phyloP scores from a whole-genome alignment of 2,329 filamentous ascomycete species.

The Fusarium vanettenii region DNA sequence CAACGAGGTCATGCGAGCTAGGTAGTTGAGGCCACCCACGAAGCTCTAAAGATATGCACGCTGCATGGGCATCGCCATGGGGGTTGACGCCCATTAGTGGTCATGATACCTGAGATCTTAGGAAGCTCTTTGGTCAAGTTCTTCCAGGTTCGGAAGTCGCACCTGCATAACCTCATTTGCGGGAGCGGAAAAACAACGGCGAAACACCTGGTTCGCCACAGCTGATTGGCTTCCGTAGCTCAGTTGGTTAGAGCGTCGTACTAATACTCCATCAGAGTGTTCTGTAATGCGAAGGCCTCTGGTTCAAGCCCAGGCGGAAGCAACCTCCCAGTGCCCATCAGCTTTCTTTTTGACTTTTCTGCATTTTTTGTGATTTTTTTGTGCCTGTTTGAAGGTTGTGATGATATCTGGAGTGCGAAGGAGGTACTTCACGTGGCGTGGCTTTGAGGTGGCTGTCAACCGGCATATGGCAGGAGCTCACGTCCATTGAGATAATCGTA shows the following conservation, averaged over 20 bases:
- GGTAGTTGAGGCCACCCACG: not conserved
- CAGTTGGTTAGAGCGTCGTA: slow-evolving; percentile 47
- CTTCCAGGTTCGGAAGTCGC: not conserved
- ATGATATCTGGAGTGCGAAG: not conserved
- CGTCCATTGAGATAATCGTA: slow-evolving; percentile 1
- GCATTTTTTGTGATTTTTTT: not conserved
- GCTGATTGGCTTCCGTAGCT: slow-evolving; percentile 45
- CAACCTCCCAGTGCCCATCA: slow-evolving; percentile 36
- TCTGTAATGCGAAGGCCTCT: slow-evolving; percentile 45
- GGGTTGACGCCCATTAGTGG: not conserved
- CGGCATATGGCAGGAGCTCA: not conserved
- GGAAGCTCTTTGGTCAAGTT: not conserved
- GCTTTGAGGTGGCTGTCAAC: not conserved
- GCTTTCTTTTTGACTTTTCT: slow-evolving; percentile 18
- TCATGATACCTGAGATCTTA: not conserved
- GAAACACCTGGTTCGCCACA: not conserved
- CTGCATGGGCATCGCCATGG: not conserved
- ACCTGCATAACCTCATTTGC: not conserved
- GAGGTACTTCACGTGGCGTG: not conserved
- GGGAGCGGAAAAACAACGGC: not conserved
- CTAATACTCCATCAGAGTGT: slow-evolving; percentile 44
- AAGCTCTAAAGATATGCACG: not conserved
- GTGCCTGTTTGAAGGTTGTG: not conserved
- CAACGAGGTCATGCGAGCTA: not conserved
- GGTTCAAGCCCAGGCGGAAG: slow-evolving; percentile 46